These are phyloP conservation scores for Mayamaea pseudoterrestris DNA, from an alignment of 108 stramenopile species.

Conservation along the genomic window DNA sequence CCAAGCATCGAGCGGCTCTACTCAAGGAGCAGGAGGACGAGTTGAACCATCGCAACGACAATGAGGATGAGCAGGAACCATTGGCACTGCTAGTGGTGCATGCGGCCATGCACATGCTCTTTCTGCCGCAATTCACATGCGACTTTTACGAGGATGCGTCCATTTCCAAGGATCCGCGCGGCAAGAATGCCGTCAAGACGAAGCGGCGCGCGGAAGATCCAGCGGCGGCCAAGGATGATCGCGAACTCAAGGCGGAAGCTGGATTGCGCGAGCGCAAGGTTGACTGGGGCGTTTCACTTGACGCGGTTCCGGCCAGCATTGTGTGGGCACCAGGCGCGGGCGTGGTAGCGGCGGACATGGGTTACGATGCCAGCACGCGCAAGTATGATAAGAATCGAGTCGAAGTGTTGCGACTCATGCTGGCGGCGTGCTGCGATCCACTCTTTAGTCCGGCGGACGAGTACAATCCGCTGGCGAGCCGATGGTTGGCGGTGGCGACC, in stretches of 20 bases:
- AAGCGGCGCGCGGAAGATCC: background rate
- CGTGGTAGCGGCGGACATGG: slow-evolving; percentile 24
- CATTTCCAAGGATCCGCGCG: slow-evolving; percentile 61
- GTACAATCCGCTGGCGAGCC: slow-evolving; percentile 76
- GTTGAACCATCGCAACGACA: slow-evolving; percentile 3
- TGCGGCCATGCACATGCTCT: slow-evolving; percentile 90
- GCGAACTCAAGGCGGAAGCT: slow-evolving; percentile 40
- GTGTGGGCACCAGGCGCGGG: slow-evolving; percentile 73
- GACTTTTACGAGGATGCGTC: slow-evolving; percentile 86
- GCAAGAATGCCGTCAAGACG: background rate
- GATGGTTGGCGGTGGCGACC: slow-evolving; percentile 82
- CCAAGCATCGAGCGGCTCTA: slow-evolving; percentile 2
- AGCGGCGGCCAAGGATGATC: slow-evolving; percentile 25
- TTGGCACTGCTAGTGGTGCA: slow-evolving; percentile 83
- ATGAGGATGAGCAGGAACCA: slow-evolving; percentile 70
- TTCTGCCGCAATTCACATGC: slow-evolving; percentile 87
- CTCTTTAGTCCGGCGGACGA: slow-evolving; percentile 84
- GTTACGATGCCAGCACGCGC: slow-evolving; percentile 36
- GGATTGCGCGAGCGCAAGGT: slow-evolving; percentile 36
- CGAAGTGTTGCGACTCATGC: slow-evolving; percentile 87
- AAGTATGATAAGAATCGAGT: slow-evolving; percentile 88
- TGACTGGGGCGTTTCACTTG: slow-evolving; percentile 32
- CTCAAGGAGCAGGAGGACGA: slow-evolving; percentile 6
- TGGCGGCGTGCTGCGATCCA: slow-evolving; percentile 83
- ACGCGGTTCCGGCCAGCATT: slow-evolving; percentile 45